Conservation (phyloP, 257 asterid species). For the Lavandula angustifolia region DNA sequence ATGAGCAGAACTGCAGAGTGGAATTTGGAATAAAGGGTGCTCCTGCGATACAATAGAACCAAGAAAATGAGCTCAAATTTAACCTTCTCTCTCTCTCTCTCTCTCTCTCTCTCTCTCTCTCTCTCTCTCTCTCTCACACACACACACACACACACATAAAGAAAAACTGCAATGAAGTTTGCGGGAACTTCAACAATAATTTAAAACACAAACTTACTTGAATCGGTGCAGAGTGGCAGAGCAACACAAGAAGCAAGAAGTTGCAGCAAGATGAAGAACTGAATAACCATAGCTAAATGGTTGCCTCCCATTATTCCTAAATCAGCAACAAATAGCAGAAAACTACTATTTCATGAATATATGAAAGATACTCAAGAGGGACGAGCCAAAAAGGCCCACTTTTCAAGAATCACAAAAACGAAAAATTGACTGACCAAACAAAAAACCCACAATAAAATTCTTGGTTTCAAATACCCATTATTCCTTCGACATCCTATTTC, state of each 20-base stretch:
- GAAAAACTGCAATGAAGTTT: neutral
- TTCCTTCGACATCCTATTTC: conserved; percentile 27
- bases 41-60: conserved; percentile 40
- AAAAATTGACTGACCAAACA: conserved; percentile 11
- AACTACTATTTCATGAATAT: conserved; percentile 23
- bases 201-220: conserved; percentile 48
- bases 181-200: conserved; percentile 26
- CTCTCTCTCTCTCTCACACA: neutral
- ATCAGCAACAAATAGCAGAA: conserved; percentile 18
- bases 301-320: conserved; percentile 46
- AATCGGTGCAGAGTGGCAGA: conserved; percentile 67
- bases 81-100: neutral
- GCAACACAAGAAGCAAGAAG: conserved; percentile 53
- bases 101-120: neutral
- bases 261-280: conserved; percentile 48
- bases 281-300: conserved; percentile 34
- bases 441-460: conserved; percentile 11
- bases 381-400: conserved; percentile 25
- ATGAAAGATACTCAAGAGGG: conserved; percentile 22
- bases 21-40: conserved; percentile 56
- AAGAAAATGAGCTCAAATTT: conserved; percentile 10
- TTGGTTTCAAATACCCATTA: conserved; percentile 24
- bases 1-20: conserved; percentile 61
- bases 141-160: neutral
- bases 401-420: conserved; percentile 7